Conservation (phyloP, 257 asterid genomes). For the Solanum etuberosum region DNA sequence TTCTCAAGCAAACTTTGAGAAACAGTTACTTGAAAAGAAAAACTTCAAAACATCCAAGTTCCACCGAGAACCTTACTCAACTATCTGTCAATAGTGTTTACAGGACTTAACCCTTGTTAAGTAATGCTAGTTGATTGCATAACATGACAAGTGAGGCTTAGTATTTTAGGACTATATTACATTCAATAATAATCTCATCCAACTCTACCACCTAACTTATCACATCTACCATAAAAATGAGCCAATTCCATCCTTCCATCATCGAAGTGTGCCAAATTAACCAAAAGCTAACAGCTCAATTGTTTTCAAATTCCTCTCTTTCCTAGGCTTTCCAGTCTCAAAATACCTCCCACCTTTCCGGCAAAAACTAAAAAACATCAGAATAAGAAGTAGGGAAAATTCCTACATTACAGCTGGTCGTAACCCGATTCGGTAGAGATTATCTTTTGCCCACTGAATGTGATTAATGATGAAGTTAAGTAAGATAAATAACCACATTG, state of each 20-base stretch:
- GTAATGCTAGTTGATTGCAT: background rate
- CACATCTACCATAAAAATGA: background rate
- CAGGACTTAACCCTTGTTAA: background rate
- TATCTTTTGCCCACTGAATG: background rate
- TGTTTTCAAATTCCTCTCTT: background rate
- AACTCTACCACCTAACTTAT: background rate
- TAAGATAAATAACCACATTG: background rate
- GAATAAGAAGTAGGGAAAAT: background rate
- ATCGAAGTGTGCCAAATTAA: background rate
- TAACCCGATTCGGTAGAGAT: background rate
- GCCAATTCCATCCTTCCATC: background rate
- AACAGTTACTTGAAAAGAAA: background rate
- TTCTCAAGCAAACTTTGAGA: background rate
- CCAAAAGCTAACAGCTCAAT: background rate
- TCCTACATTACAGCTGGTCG: background rate
- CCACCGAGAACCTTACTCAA: background rate
- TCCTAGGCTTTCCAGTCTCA: background rate
- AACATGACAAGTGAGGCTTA: background rate
- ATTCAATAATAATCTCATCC: background rate
- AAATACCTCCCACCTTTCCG: background rate
- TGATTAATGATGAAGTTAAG: background rate
- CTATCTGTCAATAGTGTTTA: background rate
- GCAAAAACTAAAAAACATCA: background rate
- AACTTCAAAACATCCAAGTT: background rate
- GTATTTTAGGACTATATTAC: background rate